These are phyloP conservation scores for Fusarium tanahbumbuense DNA, from an alignment of 2,329 filamentous ascomycete genomes.

Conservation along the genomic window DNA sequence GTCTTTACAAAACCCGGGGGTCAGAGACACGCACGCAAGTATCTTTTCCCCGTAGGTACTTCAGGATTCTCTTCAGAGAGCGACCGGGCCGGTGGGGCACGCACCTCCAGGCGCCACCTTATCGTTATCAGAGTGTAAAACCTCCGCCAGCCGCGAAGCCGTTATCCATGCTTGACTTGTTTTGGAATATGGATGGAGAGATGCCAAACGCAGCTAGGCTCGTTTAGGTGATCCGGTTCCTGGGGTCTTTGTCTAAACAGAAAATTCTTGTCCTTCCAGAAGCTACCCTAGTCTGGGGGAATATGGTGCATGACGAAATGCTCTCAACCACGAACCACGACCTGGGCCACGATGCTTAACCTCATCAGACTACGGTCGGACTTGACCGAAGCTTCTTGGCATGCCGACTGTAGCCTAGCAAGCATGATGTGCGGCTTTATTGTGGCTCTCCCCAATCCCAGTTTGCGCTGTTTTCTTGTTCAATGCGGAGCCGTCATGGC, in stretches of 20 bases:
- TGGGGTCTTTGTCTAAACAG: conserved; percentile 24
- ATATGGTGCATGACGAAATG: conserved; percentile 38
- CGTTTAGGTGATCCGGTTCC: conserved; percentile 17
- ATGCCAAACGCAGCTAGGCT: conserved; percentile 32
- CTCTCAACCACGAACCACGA: conserved; percentile 29
- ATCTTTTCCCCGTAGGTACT: conserved; percentile 50
- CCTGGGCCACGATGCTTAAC: conserved; percentile 35
- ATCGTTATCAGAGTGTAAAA: conserved; percentile 28
- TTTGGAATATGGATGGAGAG: conserved; percentile 22
- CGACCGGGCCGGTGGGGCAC: conserved; percentile 46
- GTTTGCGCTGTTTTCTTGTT: conserved; percentile 39
- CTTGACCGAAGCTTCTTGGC: conserved; percentile 44
- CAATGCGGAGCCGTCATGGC: conserved; percentile 33
- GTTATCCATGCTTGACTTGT: conserved; percentile 28
- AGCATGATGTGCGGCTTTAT: conserved; percentile 40
- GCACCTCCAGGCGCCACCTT: conserved; percentile 21
- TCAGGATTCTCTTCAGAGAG: conserved; percentile 26
- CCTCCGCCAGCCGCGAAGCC: conserved; percentile 35
- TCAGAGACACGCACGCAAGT: conserved; percentile 37
- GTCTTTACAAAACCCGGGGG: conserved; percentile 46
- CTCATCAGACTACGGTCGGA: conserved; percentile 43
- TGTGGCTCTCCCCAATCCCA: conserved; percentile 37
- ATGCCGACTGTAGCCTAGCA: conserved; percentile 46
- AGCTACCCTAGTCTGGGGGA: conserved; percentile 42
- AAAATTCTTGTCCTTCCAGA: conserved; percentile 49